Evolutionary conservation across 2,329 filamentous ascomycete genomes (phyloP).

Genomic region (Gaeumannomyces tritici): DNA sequence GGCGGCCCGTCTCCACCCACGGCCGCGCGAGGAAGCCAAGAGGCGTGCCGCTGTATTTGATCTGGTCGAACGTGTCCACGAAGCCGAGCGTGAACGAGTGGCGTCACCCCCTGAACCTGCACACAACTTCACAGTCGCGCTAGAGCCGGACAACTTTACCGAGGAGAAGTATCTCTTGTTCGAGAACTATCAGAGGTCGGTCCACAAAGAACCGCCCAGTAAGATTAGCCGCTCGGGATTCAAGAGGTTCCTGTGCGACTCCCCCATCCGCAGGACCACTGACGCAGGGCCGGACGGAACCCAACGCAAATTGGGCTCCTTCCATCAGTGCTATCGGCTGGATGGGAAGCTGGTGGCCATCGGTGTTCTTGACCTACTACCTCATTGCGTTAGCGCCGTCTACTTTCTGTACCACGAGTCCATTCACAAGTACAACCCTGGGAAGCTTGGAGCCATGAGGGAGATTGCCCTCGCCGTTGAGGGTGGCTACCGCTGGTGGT

Average conservation of each 20-base stretch:
- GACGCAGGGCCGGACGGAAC: slow-evolving; percentile 35
- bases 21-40: slow-evolving; percentile 54
- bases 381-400: slow-evolving; percentile 68
- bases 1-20: slow-evolving; percentile 54
- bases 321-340: slow-evolving; percentile 72
- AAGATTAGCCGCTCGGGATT: slow-evolving; percentile 56
- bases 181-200: slow-evolving; percentile 63
- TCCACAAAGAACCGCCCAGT: slow-evolving; percentile 56
- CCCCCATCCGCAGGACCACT: slow-evolving; percentile 46
- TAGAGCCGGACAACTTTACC: slow-evolving; percentile 62
- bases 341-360: slow-evolving; percentile 69
- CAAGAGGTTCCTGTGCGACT: slow-evolving; percentile 63
- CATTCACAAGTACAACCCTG: slow-evolving; percentile 58
- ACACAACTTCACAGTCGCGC: slow-evolving; percentile 57
- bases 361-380: slow-evolving; percentile 67
- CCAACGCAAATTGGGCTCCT: slow-evolving; percentile 56
- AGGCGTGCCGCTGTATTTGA: slow-evolving; percentile 59
- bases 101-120: slow-evolving; percentile 53
- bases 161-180: slow-evolving; percentile 68
- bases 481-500: slow-evolving; percentile 65
- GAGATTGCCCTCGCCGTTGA: slow-evolving; percentile 65
- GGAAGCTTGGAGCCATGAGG: slow-evolving; percentile 65
- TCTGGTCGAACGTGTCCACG: slow-evolving; percentile 57
- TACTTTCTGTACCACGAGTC: slow-evolving; percentile 78
- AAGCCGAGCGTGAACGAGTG: slow-evolving; percentile 48